Percentiles rank a stretch among this genome's conserved stretches.
Conservation (phyloP, 306 rosid genomes). For the Astragalus membranaceus region DNA sequence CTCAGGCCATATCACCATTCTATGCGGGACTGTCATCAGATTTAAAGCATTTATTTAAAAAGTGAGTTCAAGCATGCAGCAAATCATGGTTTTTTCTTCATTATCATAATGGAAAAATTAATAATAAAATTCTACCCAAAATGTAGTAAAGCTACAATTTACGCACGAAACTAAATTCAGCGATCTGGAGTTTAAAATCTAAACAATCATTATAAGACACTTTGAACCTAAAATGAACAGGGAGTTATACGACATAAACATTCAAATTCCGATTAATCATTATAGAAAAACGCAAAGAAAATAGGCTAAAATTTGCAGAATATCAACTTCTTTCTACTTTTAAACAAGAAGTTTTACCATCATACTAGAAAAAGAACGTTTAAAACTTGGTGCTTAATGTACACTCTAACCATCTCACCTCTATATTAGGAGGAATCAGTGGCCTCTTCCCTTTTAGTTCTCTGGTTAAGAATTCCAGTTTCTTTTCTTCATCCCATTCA, state of each 20-base stretch:
- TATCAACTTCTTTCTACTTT: neutral
- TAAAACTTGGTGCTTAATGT: neutral
- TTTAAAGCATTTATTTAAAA: neutral
- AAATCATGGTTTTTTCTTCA: neutral
- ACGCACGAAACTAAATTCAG: neutral
- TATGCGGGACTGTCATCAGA: neutral
- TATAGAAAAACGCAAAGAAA: neutral
- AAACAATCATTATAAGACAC: neutral
- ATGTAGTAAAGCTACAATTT: neutral
- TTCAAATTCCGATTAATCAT: neutral
- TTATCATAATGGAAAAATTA: neutral
- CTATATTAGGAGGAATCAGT: constrained; percentile 55
- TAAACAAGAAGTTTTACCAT: neutral
- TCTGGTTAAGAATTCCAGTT: constrained; percentile 56
- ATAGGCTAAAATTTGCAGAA: neutral
- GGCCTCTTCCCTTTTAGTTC: constrained; percentile 83
- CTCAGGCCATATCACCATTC: no score
- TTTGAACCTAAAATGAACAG: neutral
- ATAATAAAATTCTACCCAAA: neutral
- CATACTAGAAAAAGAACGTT: neutral
- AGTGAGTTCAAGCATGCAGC: neutral
- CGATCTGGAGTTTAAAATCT: neutral
- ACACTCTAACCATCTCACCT: constrained; percentile 39
- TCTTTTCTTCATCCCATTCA: constrained; percentile 87
- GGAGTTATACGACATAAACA: neutral